These are phyloP conservation scores for Sordaria brevicollis DNA, from an alignment of 495 filamentous ascomycete species.

Conservation along the genomic window DNA sequence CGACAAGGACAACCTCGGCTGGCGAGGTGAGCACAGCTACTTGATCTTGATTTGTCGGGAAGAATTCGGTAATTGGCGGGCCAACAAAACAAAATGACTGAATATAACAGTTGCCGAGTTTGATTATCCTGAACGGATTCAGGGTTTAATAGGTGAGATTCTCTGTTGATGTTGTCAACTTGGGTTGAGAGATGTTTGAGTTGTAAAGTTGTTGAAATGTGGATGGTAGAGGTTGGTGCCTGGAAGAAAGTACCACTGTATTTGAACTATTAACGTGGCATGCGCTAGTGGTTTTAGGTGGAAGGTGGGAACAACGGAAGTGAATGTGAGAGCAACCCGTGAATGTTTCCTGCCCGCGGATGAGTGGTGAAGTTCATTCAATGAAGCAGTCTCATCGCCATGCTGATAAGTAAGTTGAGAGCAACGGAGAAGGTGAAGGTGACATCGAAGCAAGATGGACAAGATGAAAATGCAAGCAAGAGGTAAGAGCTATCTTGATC, in stretches of 20 bases:
- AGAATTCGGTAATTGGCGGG: background rate
- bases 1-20: background rate
- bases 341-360: background rate
- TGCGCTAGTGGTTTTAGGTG: background rate
- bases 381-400: background rate
- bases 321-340: background rate
- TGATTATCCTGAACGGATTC: background rate
- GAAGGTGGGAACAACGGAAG: background rate
- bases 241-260: background rate
- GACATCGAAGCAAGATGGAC: slow-evolving; percentile 17
- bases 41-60: background rate
- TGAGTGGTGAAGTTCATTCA: background rate
- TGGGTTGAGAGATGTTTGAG: background rate
- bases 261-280: background rate
- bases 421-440: slow-evolving; percentile 18
- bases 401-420: background rate
- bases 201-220: background rate
- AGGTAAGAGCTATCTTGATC: background rate
- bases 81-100: background rate
- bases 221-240: background rate
- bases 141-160: background rate
- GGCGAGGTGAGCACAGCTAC: background rate
- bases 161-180: background rate
- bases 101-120: background rate
- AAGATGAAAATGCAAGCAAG: background rate